A percentile compares a stretch with the other conserved stretches of the same genome.
Conservation (phyloP, 345 rosid species). For the Eucalyptus pauciflora region DNA sequence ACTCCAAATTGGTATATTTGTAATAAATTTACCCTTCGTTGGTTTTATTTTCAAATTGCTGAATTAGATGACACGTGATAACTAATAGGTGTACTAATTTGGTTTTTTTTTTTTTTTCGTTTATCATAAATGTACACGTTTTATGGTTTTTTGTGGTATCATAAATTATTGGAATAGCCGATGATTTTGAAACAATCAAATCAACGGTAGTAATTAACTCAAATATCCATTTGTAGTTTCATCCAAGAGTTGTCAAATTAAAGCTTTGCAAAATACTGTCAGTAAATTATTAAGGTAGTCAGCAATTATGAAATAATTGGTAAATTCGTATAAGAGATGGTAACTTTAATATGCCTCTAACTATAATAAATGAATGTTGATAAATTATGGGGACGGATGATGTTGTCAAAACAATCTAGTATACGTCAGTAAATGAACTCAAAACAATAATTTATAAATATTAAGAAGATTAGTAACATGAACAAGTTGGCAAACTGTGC, state of each 20-base stretch:
- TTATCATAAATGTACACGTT: too few relatives aligned
- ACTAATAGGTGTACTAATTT: too few relatives aligned
- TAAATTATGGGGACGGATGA: not conserved
- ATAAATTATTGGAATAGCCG: not conserved
- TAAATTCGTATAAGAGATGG: not conserved
- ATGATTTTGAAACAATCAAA: not conserved
- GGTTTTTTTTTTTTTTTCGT: too few relatives aligned
- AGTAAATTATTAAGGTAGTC: not conserved
- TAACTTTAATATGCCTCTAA: not conserved
- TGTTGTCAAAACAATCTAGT: not conserved
- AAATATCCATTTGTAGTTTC: not conserved
- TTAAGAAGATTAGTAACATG: not conserved
- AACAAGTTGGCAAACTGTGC: not conserved
- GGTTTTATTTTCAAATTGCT: too few relatives aligned
- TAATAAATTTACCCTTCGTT: too few relatives aligned
- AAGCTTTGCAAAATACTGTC: not conserved
- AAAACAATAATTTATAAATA: not conserved
- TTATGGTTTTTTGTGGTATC: too few relatives aligned
- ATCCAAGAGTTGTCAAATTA: not conserved
- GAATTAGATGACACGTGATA: too few relatives aligned
- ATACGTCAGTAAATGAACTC: not conserved
- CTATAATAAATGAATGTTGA: not conserved
- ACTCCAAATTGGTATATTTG: accelerated
- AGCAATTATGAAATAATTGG: not conserved
- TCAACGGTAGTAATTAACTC: not conserved